Base-by-base conservation (phyloP, 345 rosid species). In the Arabidopsis arenosa region DNA sequence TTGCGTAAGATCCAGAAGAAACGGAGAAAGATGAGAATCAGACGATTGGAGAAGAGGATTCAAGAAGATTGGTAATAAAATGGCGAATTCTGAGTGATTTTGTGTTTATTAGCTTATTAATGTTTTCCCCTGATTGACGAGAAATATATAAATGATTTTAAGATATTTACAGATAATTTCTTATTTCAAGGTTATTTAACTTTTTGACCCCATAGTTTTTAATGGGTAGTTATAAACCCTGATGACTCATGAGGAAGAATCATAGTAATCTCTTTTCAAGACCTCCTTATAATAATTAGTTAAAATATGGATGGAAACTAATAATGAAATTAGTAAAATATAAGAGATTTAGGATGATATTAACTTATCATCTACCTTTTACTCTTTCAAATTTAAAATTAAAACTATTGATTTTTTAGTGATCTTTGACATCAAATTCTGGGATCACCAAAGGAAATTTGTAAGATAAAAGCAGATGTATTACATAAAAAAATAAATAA, bases 1-100 rank as follows among this genome's bases (percentile, higher is more conserved):
- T 88, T 62, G 66, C 59, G 44, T 76, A 66, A 53, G 81, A 73
- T 79, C 65, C 47, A 79, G 37, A 58, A 59, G 78, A 35, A 59
- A 47, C 66, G 52, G 65, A 69, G 71, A 54, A 55, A 55, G 65
- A 71, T 53, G 61, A 56, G 39, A 63, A 63, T 36, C 9, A 15
- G 58, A 69, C 53, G 39, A 45, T 35, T 35, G 17, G 58, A 54
- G 5, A 4, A 28, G 63, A 59, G 66, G 48, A 43, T 74, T 57
- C 49, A 70, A 68, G 70, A 70, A 68, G 75, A 49, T 52, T 7
- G 66, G 12, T 44, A 14, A 37, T 7, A 64, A 36, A 12, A 58
- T 49, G 43, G 56, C 10, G 55, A 65, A 9, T 53, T 9, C 37
- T 28, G 21, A 23, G 73, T 39, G 73, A 48, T 75, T 21, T 18